phyloP scores from a whole-genome alignment of 2,329 filamentous ascomycete genomes.

The Ascosphaera apis region DNA sequence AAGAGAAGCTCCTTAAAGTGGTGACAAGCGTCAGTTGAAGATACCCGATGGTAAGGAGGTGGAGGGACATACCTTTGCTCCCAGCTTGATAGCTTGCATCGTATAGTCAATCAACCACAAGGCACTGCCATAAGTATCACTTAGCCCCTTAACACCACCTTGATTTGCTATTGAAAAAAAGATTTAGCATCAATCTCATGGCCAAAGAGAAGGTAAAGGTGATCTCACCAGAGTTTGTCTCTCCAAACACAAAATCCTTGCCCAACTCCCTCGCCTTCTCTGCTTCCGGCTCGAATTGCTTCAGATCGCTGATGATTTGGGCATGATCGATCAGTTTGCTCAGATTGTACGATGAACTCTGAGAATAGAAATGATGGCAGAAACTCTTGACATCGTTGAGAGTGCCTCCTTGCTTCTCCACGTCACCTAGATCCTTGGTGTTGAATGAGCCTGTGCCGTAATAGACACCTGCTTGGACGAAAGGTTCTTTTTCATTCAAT shows the following conservation, averaged over 20 bases:
- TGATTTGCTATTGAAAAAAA: conserved; percentile 11
- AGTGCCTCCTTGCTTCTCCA: conserved; percentile 12
- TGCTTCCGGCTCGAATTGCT: conserved; percentile 20
- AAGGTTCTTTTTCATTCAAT: conserved; percentile 7
- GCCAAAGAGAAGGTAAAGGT: neutral
- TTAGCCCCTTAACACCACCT: conserved; percentile 16
- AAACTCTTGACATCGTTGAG: conserved; percentile 20
- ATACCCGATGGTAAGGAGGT: neutral
- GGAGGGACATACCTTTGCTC: conserved; percentile 10
- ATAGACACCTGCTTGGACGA: conserved; percentile 16
- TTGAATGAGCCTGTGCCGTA: conserved; percentile 15
- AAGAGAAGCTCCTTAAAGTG: conserved; percentile 18
- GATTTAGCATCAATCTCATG: neutral
- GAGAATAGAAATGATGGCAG: conserved; percentile 27
- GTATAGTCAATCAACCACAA: conserved; percentile 30
- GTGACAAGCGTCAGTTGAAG: neutral
- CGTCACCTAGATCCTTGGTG: conserved; percentile 7
- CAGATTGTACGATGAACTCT: conserved; percentile 16
- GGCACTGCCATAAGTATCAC: conserved; percentile 26
- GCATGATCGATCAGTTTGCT: conserved; percentile 24
- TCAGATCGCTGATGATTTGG: conserved; percentile 18
- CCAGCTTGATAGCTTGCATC: conserved; percentile 12
- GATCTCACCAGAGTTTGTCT: conserved; percentile 26
- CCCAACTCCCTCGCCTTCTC: conserved; percentile 16
- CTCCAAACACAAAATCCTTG: conserved; percentile 26